These are phyloP conservation scores for Trichoderma simmonsii DNA, from an alignment of 2,329 filamentous ascomycete species.

Conservation along the genomic window DNA sequence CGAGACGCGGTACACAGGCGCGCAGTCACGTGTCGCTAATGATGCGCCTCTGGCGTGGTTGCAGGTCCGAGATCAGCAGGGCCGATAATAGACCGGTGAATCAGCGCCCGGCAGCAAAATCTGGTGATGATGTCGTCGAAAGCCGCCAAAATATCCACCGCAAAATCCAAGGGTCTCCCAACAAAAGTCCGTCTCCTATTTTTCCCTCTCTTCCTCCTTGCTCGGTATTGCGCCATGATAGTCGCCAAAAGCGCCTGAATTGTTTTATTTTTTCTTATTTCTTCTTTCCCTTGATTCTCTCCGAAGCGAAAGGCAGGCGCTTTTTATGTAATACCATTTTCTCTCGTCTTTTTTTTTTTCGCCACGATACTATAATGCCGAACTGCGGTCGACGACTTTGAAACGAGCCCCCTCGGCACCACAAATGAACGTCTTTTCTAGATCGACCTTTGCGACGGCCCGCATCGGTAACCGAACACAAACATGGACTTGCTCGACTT, in stretches of 20 bases:
- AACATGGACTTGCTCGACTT: constrained; percentile 47
- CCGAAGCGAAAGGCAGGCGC: constrained; percentile 9
- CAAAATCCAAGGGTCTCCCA: constrained; percentile 13
- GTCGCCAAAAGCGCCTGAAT: neutral
- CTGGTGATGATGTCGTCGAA: constrained; percentile 20
- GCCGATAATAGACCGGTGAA: constrained; percentile 14
- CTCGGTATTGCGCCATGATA: neutral
- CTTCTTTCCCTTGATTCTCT: neutral
- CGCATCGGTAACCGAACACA: constrained; percentile 38
- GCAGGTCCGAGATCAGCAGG: neutral
- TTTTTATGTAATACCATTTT: constrained; percentile 1
- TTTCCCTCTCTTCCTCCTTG: neutral
- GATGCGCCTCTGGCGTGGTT: constrained; percentile 1
- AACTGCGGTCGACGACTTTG: constrained; percentile 11
- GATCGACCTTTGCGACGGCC: constrained; percentile 37
- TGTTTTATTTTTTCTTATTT: neutral
- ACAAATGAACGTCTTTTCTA: constrained; percentile 43
- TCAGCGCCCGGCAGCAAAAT: constrained; percentile 17
- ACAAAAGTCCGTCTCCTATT: constrained; percentile 12
- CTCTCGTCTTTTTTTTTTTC: neutral
- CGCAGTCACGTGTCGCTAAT: constrained; percentile 13
- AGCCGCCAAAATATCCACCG: constrained; percentile 16
- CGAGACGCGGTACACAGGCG: constrained; percentile 14
- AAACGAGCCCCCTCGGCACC: constrained; percentile 15
- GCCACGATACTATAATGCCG: constrained; percentile 18